Evolutionary conservation across 2,329 filamentous ascomycete genomes (phyloP).

Genomic region (Ophiostoma perfectum): DNA sequence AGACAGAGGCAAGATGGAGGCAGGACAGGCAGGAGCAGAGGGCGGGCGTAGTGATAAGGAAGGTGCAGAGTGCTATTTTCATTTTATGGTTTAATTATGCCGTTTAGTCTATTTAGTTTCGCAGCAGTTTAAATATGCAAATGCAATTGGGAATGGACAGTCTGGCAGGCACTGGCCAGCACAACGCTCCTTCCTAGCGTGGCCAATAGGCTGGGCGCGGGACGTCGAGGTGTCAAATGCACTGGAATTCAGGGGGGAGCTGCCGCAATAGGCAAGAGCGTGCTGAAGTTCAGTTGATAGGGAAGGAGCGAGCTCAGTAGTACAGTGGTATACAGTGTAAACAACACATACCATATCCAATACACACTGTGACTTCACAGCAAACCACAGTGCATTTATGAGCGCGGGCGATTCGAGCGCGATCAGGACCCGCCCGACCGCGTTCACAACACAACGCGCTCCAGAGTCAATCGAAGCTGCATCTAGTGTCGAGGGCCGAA

Average conservation of each 20-base stretch:
- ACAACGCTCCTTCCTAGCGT: not conserved
- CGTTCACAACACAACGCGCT: slow-evolving; percentile 8
- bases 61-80: slow-evolving; percentile 8
- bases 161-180: not conserved
- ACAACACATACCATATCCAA: not conserved
- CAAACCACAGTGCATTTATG: not conserved
- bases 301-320: not conserved
- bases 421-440: slow-evolving; percentile 7
- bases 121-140: not conserved
- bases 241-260: not conserved
- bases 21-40: not conserved
- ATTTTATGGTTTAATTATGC: not conserved
- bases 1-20: too few species aligned
- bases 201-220: not conserved
- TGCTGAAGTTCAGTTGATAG: not conserved
- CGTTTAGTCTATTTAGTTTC: not conserved
- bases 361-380: slow-evolving; percentile 1
- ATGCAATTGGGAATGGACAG: not conserved
- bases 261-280: slow-evolving; percentile 1
- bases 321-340: not conserved
- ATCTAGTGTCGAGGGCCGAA: not conserved
- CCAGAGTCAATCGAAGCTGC: not conserved
- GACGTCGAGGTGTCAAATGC: not conserved
- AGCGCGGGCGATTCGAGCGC: slow-evolving; percentile 1
- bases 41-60: slow-evolving; percentile 1